Percentiles rank a stretch among this genome's conserved stretches.
Conservation (phyloP, 352 stramenopile genomes). For the Pythium folliculosum region DNA sequence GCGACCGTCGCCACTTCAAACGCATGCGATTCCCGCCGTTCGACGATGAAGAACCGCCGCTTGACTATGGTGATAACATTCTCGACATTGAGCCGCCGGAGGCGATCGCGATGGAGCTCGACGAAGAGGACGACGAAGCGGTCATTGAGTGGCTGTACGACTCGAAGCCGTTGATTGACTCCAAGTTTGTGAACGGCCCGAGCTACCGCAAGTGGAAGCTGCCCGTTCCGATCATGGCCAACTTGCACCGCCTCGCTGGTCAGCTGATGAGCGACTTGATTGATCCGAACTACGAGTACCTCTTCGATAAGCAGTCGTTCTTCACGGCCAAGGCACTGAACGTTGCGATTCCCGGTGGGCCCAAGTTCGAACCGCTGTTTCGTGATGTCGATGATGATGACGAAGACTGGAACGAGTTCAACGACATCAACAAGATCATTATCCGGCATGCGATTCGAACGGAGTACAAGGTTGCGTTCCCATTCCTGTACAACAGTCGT, state of each 20-base stretch:
- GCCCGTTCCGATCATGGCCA: slow-evolving; percentile 97
- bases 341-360: slow-evolving; percentile 97
- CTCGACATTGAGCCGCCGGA: slow-evolving; percentile 97
- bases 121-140: slow-evolving; percentile 93
- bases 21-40: slow-evolving; percentile 99
- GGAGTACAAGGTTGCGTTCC: slow-evolving; percentile 99
- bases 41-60: slow-evolving; percentile 98
- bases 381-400: slow-evolving; percentile 98
- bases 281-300: slow-evolving; percentile 95
- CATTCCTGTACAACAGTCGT: slow-evolving; percentile 99
- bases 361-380: slow-evolving; percentile 99
- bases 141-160: slow-evolving; percentile 99
- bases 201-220: slow-evolving; percentile 98
- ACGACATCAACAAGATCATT: slow-evolving; percentile 99
- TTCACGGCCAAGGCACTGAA: slow-evolving; percentile 99
- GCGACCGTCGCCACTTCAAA: slow-evolving; percentile 99
- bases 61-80: slow-evolving; percentile 97
- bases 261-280: slow-evolving; percentile 97
- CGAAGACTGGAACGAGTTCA: slow-evolving; percentile 99
- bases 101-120: slow-evolving; percentile 97
- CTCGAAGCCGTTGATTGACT: slow-evolving; percentile 90
- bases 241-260: slow-evolving; percentile 95
- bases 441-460: slow-evolving; percentile 98
- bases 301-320: slow-evolving; percentile 97
- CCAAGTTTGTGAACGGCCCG: slow-evolving; percentile 96